Percentiles rank a stretch among this genome's conserved stretches.
Conservation (phyloP, 352 stramenopile genomes). For the Globisporangium spinosum region DNA sequence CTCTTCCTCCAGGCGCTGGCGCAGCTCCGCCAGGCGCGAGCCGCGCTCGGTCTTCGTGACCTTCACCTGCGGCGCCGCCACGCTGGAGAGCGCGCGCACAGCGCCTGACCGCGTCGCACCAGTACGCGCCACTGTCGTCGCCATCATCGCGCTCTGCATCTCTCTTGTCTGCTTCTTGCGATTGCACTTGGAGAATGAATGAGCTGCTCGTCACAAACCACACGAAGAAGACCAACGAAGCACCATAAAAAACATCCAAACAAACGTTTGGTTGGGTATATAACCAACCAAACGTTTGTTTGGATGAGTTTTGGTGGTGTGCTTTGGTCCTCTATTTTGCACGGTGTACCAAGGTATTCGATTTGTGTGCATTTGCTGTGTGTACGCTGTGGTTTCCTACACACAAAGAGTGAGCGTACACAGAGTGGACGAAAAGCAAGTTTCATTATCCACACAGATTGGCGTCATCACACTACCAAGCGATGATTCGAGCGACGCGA, state of each 20-base stretch:
- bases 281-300: not conserved
- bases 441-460: slow-evolving; percentile 2
- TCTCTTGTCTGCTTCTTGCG: not conserved
- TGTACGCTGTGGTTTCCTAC: no score
- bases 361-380: no score
- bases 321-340: no score
- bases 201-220: slow-evolving; percentile 10
- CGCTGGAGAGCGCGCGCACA: slow-evolving; percentile 16
- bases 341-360: no score
- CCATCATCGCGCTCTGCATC: slow-evolving; percentile 2
- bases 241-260: not conserved
- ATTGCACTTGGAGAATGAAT: not conserved
- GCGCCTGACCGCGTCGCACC: not conserved
- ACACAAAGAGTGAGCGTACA: not conserved
- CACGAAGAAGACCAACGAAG: slow-evolving; percentile 17
- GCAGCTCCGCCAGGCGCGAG: slow-evolving; percentile 60
- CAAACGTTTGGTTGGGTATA: not conserved
- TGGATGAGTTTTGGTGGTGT: slow-evolving; percentile 11
- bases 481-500: slow-evolving; percentile 52
- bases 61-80: slow-evolving; percentile 43
- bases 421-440: not conserved
- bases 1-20: slow-evolving; percentile 59
- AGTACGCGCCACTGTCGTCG: not conserved
- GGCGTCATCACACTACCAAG: not conserved
- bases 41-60: slow-evolving; percentile 63